Conservation (phyloP, 805 yeast genomes). For the Wickerhamomyces sydowiorum region DNA sequence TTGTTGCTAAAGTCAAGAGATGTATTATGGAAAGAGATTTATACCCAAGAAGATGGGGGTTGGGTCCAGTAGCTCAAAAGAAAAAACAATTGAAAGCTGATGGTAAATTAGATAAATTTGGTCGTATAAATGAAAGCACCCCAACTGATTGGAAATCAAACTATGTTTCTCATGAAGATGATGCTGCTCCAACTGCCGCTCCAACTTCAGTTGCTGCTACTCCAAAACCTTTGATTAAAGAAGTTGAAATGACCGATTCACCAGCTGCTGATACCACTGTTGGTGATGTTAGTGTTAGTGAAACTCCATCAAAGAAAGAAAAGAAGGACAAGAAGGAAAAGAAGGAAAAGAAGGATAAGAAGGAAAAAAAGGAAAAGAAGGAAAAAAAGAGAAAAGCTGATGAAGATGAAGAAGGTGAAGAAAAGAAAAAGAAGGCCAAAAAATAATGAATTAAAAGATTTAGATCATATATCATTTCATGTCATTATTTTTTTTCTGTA, state of each 20-base stretch:
- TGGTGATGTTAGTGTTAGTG: constrained; percentile 24
- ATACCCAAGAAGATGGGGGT: constrained; percentile 99
- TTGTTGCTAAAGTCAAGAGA: constrained; percentile 97
- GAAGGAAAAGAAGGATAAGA: constrained; percentile 49
- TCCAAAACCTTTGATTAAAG: constrained; percentile 45
- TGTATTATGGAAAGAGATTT: constrained; percentile 99
- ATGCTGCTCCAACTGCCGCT: constrained; percentile 45
- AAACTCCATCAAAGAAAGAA: constrained; percentile 24
- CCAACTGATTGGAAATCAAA: constrained; percentile 88
- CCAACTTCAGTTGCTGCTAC: constrained; percentile 23
- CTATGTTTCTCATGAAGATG: constrained; percentile 68
- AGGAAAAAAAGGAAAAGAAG: constrained; percentile 60
- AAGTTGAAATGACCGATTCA: constrained; percentile 27
- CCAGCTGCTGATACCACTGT: constrained; percentile 21
- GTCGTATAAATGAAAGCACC: constrained; percentile 89
- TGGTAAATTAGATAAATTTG: constrained; percentile 95
- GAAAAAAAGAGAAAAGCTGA: constrained; percentile 49
- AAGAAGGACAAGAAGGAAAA: constrained; percentile 45
- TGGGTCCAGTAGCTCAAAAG: constrained; percentile 97
- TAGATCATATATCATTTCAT: neutral
- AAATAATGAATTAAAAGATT: constrained; percentile 23
- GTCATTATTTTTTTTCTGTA: neutral
- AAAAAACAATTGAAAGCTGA: constrained; percentile 97
- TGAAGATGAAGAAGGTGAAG: constrained; percentile 45
- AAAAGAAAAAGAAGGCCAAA: constrained; percentile 38